Evolutionary conservation across 352 stramenopile species (phyloP), one percentile per base, ranked within the genome.

Genomic region (Phytophthora gonapodyides): DNA sequence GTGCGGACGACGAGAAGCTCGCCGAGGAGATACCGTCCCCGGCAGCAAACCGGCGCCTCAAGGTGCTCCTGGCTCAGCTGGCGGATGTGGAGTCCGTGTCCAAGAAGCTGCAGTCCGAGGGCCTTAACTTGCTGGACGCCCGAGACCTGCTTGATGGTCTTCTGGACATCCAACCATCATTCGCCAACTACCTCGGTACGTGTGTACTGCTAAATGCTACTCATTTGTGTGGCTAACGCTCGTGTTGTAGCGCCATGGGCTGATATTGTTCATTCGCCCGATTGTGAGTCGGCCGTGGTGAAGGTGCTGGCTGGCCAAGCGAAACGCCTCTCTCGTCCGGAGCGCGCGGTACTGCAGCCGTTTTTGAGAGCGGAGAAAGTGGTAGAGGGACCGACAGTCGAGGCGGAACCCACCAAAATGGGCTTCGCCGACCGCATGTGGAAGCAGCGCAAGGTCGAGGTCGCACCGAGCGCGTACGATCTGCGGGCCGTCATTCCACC

Each of bases 1-100:
- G n/a, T n/a, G 16, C 31, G 6, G 45, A 58, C 13, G 57, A 65
- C n/a, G 41, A 64, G 31, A 40, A 53, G 5, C 15, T 64, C 7
- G 38, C 19, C 17, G 46, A 57, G 1, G 5, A 37, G 36, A 43
- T 64, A 16, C 56, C 46, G 13, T 47, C 37, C 0, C 38, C 36
- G 1, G 40, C 31, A 1, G 27, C 43, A 16, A 44, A 64, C 19
- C 27, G 38, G 4, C 27, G 17, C 21, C 38, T 64, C 2, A 44
- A 58, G 7, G 15, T 31, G 4, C 47, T 53, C 0, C 19, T 53
- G 8, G 19, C 2, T 2, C 11, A 52, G 34, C 2, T 64, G 21
- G 35, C 10, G 1, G 21, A 55, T 31, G 27, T 45, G 7, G 33
- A 43, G 36, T 56, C 44, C 0, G 30, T 56, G 2, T 53, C 35